Evolutionary conservation across 116 monocot species (phyloP), one percentile per base, ranked within the genome.

Genomic region (Dioscorea cayenensis): DNA sequence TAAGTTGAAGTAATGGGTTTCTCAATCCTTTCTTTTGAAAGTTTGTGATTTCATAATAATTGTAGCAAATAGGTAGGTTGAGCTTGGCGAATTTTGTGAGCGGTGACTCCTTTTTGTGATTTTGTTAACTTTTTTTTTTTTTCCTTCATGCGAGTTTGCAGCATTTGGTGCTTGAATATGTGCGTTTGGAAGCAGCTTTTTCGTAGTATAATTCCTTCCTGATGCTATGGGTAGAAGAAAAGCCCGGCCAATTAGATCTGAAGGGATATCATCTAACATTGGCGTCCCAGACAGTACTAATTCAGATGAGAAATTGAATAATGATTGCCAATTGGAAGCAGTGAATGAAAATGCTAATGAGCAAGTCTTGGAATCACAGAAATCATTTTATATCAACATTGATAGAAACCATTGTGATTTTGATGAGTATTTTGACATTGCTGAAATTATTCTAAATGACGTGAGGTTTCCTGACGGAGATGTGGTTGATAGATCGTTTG

Each of bases 191-290:
- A 18, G 16, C 55, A 2, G 55, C 14, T 55, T 55, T 55, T n/a
- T 2, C 14, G 11, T 55, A 5, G 55, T 55, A n/a, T 16, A 55
- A n/a, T 55, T 55, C 55, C 55, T 78, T 72, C 8, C 48, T 78
- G 67, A 20, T 12, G 73, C 59, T 73, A 94, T 95, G 95, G 89
- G 85, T 71, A 77, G 92, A 63, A 92, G 84, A 73, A 91, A 95
- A 71, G 78, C 87, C 12, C 80, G 85, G 28, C 95, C 95, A 7
- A 60, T 85, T 67, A 72, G 87, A 50, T 86, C 92, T 12, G 75
- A 87, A 75, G 80, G 71, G 25, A 21, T 71, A 67, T 61, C 77
- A 36, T 35, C 72, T 72, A 32, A 60, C 66, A 28, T 66, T 49
- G 61, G 64, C 51, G 49, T 43, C 21, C 43, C 61, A 6, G 64